Percentiles rank a stretch among this genome's conserved stretches.
phyloP scores from a whole-genome alignment of 805 yeast species.

The Ogataea allantospora region DNA sequence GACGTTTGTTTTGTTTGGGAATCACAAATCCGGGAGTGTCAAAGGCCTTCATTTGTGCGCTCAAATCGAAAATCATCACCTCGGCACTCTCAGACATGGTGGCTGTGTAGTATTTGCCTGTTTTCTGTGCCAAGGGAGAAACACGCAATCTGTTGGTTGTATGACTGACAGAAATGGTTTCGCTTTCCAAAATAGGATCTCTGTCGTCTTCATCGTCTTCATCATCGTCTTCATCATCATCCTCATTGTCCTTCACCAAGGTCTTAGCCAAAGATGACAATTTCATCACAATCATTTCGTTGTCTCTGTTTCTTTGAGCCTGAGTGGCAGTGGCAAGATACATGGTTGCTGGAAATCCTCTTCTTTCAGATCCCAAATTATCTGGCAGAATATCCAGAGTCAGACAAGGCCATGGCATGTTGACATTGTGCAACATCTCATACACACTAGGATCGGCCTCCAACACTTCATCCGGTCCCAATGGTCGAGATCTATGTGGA shows the following conservation, averaged over 20 bases:
- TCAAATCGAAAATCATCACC: conserved; percentile 77
- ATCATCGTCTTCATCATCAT: conserved; percentile 68
- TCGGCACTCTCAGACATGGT: conserved; percentile 89
- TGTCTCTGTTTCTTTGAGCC: conserved; percentile 82
- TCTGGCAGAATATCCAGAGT: conserved; percentile 90
- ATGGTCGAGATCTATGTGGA: conserved; percentile 84
- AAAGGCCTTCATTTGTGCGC: conserved; percentile 77
- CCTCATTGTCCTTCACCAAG: conserved; percentile 75
- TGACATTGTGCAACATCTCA: conserved; percentile 93
- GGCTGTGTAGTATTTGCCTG: conserved; percentile 85
- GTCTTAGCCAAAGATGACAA: conserved; percentile 82
- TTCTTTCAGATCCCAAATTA: conserved; percentile 79
- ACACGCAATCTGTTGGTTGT: conserved; percentile 90
- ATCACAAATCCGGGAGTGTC: conserved; percentile 84
- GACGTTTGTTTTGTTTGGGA: conserved; percentile 74
- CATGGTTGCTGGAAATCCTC: conserved; percentile 83
- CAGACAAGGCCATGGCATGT: conserved; percentile 95
- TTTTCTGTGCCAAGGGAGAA: conserved; percentile 68
- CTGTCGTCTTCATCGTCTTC: conserved; percentile 67
- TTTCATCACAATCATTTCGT: conserved; percentile 82
- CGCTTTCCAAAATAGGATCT: conserved; percentile 88
- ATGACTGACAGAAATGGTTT: conserved; percentile 68
- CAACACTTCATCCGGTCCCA: conserved; percentile 92
- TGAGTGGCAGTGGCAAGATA: conserved; percentile 92
- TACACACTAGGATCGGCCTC: conserved; percentile 97